These are phyloP conservation scores for Allium fistulosum DNA, from an alignment of 106 monocot genomes.

Conservation along the genomic window DNA sequence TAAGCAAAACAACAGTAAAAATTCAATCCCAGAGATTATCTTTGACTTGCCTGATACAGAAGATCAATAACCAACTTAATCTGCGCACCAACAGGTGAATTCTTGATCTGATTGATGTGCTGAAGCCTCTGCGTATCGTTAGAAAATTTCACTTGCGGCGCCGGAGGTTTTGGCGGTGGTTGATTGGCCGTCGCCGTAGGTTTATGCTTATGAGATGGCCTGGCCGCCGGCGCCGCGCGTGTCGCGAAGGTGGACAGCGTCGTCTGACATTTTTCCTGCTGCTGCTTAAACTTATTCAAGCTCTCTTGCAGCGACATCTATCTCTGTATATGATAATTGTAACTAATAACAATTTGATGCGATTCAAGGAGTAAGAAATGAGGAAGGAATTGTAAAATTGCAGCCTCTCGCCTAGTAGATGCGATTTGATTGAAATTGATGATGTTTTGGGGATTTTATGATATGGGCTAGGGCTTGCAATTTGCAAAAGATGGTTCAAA, in stretches of 20 bases:
- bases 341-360: no score
- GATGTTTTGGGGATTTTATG: no score
- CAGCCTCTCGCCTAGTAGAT: no score
- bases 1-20: not conserved
- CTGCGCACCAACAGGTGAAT: conserved; percentile 83
- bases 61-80: conserved; percentile 89
- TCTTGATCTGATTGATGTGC: conserved; percentile 78
- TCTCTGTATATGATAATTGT: no score
- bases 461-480: no score
- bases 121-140: conserved; percentile 92
- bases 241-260: conserved; percentile 62
- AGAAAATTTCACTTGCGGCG: conserved; percentile 60
- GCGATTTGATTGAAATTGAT: no score
- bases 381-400: no score
- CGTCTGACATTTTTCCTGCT: conserved; percentile 82
- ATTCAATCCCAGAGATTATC: no score
- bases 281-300: conserved; percentile 75
- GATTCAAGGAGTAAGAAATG: no score
- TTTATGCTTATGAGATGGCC: conserved; percentile 21
- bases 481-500: no score
- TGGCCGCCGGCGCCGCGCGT: conserved; percentile 18
- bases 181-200: conserved; percentile 9
- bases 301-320: conserved; percentile 82
- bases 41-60: conserved; percentile 46
- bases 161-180: conserved; percentile 24